Base-by-base conservation (phyloP, 2,329 filamentous ascomycete genomes). In the Xylariales sp. region DNA sequence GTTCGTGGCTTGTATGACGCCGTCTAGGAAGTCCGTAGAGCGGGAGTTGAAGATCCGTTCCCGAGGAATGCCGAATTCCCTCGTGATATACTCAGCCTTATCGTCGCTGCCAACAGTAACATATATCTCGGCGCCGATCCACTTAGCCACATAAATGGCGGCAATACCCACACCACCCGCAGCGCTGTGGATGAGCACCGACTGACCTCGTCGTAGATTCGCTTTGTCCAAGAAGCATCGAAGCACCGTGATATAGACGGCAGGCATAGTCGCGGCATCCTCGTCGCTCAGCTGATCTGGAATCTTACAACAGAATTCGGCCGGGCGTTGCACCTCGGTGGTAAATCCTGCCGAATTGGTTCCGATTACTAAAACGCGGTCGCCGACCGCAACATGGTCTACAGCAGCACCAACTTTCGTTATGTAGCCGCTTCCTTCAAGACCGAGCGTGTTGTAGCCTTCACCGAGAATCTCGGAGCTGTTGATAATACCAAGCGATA, bases 351-450 rank as follows among this genome's bases (percentile, higher is more conserved):
- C n/a, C n/a, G 24, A 8, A 16, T 18, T 15, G 9, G 12, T 14
- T 16, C 14, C 27, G 9, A 20, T 11, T 4, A 18, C n/a, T n/a
- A 39, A 5, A 24, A 44, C 45, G 11, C 49, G 45, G 28, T 49
- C 49, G 9, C 49, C 47, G 9, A 50, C 43, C 33, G 42, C 34
- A 8, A 48, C 3, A 18, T 43, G 22, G 16, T 33, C 39, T 4
- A 49, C 46, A 12, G 42, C 32, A 10, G 62, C 43, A 3, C 60
- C 56, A 8, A 49, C 37, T 7, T 45, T 31, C 1, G 41, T 45
- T 10, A 50, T 42, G 16, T 50, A 24, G 12, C 50, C 50, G 18
- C 44, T 41, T 5, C 35, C 40, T 22, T 52, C 50, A n/a, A 46
- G 31, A 8, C 50, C 50, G 12, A 52, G 42, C 11, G 8, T 27